Evolutionary conservation across 768 basidiomycete species (phyloP).

Genomic region (Gloeostereum incarnatum): DNA sequence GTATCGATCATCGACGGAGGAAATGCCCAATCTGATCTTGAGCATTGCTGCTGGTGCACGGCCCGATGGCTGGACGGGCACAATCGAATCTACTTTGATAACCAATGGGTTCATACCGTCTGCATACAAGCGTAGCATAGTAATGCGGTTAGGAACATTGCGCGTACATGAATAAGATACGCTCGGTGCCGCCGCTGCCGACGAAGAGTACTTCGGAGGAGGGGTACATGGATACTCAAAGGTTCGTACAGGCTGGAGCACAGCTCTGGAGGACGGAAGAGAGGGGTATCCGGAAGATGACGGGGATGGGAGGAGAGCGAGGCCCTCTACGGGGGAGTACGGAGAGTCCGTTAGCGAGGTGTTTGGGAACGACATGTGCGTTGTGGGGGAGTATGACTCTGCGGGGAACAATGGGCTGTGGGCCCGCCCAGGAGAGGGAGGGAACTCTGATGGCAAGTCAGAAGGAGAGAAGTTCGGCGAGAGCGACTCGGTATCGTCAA

Average conservation of each 20-base stretch:
- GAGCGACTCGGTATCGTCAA: slow-evolving; percentile 30
- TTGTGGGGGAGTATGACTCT: slow-evolving; percentile 1
- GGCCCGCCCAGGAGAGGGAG: slow-evolving; percentile 31
- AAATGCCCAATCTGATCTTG: slow-evolving; percentile 48
- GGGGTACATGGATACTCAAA: background rate
- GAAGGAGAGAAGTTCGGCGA: slow-evolving; percentile 35
- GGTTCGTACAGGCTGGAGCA: background rate
- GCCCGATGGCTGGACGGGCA: slow-evolving; percentile 26
- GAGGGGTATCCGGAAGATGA: no score
- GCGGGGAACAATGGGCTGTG: background rate
- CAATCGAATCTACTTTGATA: slow-evolving; percentile 48
- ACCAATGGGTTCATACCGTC: slow-evolving; percentile 61
- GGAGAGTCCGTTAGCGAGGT: background rate
- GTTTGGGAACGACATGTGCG: background rate
- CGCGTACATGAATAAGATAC: background rate
- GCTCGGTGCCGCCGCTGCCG: slow-evolving; percentile 16
- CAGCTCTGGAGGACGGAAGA: no score
- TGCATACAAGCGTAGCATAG: slow-evolving; percentile 44
- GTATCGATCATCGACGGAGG: slow-evolving; percentile 42
- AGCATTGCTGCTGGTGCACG: slow-evolving; percentile 35
- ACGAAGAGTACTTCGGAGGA: slow-evolving; percentile 18
- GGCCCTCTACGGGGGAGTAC: background rate
- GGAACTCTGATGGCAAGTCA: slow-evolving; percentile 33
- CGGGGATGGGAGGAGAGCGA: background rate
- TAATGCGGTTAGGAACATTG: slow-evolving; percentile 19